A percentile compares a stretch with the other conserved stretches of the same genome.
phyloP scores from a whole-genome alignment of 768 basidiomycete species.

The Butyriboletus loyo region DNA sequence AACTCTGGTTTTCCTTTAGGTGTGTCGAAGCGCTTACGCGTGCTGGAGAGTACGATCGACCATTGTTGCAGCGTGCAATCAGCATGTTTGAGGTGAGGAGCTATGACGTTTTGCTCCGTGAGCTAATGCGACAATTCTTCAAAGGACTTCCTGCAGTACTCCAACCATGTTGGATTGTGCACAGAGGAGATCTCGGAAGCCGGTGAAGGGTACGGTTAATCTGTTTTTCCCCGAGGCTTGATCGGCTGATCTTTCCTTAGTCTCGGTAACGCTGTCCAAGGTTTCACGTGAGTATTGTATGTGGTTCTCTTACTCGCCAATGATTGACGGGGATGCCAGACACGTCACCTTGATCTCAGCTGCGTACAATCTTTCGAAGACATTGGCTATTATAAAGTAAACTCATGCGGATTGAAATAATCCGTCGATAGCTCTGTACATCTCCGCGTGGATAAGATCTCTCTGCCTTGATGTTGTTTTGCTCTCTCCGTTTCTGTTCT shows the following conservation, averaged over 20 bases:
- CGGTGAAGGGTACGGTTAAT: constrained; percentile 65
- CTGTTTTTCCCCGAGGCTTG: neutral
- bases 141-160: constrained; percentile 75
- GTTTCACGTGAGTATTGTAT: constrained; percentile 67
- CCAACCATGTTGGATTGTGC: constrained; percentile 85
- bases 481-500: neutral
- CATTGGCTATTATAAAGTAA: constrained; percentile 28
- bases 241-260: constrained; percentile 34
- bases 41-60: constrained; percentile 73
- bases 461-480: no score
- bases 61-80: constrained; percentile 64
- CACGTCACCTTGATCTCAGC: constrained; percentile 85
- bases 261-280: constrained; percentile 85
- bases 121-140: neutral
- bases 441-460: neutral
- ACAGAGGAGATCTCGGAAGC: constrained; percentile 84
- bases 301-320: neutral
- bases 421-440: neutral
- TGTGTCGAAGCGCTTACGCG: constrained; percentile 87
- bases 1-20: constrained; percentile 37
- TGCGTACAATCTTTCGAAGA: constrained; percentile 79
- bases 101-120: neutral
- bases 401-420: neutral
- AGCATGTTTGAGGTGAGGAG: constrained; percentile 83
- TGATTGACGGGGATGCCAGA: constrained; percentile 32